phyloP scores from a whole-genome alignment of 2,329 filamentous ascomycete species.

The Verticillium albo-atrum region DNA sequence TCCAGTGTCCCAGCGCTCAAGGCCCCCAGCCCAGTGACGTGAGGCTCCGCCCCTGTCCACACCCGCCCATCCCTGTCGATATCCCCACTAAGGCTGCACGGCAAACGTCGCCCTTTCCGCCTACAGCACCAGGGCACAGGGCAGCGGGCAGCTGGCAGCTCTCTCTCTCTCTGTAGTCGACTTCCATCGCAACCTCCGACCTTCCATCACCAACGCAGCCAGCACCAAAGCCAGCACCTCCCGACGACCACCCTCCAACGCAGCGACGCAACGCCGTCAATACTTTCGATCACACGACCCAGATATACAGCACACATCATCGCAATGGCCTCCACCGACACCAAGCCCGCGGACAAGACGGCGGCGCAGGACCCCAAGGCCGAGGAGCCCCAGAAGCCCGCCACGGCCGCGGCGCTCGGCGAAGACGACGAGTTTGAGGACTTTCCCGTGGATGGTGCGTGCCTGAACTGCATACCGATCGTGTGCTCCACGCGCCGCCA shows the following conservation, averaged over 20 bases:
- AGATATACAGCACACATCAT: not conserved
- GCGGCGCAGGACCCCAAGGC: constrained; percentile 29
- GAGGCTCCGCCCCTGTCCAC: not conserved
- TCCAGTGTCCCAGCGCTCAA: too few species aligned
- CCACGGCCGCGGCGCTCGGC: constrained; percentile 61
- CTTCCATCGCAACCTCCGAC: not conserved
- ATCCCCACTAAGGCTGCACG: not conserved
- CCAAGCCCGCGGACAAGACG: constrained; percentile 23
- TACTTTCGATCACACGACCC: not conserved
- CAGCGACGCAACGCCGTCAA: too few species aligned
- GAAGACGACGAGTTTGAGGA: constrained; percentile 99
- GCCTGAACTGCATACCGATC: not conserved
- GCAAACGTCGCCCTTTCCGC: not conserved
- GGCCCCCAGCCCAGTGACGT: not conserved
- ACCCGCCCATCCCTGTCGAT: not conserved
- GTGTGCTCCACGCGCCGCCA: too few species aligned
- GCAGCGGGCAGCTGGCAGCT: not conserved
- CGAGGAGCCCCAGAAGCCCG: constrained; percentile 55
- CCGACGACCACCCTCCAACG: not conserved
- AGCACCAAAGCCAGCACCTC: not conserved
- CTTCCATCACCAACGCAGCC: not conserved
- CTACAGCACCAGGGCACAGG: too few species aligned
- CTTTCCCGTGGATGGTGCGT: constrained; percentile 88
- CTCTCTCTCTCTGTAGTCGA: too few species aligned
- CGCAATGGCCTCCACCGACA: constrained; percentile 20